Evolutionary conservation across 345 rosid species (phyloP).

Genomic region (Citrus australasica): DNA sequence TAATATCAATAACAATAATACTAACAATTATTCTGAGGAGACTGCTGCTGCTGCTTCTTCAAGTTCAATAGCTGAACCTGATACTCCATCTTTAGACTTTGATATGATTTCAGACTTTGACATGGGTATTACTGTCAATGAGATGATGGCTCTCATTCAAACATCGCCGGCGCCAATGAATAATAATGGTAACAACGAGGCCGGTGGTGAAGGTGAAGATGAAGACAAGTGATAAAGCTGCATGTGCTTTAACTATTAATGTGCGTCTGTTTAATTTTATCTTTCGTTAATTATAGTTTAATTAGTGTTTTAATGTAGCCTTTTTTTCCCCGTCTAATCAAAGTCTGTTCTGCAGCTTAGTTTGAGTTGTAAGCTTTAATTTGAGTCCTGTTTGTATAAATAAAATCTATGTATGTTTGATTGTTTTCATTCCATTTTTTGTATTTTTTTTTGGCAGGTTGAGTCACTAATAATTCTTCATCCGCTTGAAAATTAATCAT

Average conservation of each 20-base stretch:
- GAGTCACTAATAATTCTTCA: neutral
- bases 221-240: neutral
- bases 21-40: neutral
- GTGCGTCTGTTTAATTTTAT: too few relatives aligned
- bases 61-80: neutral
- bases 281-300: neutral
- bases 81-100: slow-evolving; percentile 5
- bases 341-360: neutral
- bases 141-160: slow-evolving; percentile 8
- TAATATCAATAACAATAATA: too few relatives aligned
- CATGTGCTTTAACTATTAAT: neutral
- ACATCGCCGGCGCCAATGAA: neutral
- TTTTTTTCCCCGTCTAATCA: too few relatives aligned
- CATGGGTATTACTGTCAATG: slow-evolving; percentile 14
- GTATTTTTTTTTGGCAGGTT: neutral
- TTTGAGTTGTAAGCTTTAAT: neutral
- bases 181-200: neutral
- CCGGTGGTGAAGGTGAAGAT: neutral
- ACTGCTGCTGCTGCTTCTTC: neutral
- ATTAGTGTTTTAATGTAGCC: neutral
- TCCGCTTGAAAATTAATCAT: neutral
- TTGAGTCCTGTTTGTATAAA: neutral
- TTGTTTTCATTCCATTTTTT: neutral
- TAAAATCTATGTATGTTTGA: neutral
- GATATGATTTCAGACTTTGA: slow-evolving; percentile 6